phyloP scores from a whole-genome alignment of 192 early-diverging fungal genomes.

The Dissophora globulifera region DNA sequence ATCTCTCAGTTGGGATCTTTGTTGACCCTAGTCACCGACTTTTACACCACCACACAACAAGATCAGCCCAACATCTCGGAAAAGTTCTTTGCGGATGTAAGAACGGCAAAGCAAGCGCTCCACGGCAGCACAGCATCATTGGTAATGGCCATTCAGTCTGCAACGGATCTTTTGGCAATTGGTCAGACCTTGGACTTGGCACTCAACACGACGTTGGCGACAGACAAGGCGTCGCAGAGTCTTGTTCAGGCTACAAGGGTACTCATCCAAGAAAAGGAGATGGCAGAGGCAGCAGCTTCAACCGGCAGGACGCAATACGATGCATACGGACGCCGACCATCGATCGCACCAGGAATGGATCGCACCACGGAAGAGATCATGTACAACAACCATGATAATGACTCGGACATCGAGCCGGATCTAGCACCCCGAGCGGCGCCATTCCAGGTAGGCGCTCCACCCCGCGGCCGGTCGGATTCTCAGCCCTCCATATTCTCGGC shows the following conservation, averaged over 20 bases:
- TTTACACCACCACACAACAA: slow-evolving; percentile 18
- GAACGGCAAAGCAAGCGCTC: slow-evolving; percentile 68
- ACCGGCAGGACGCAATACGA: slow-evolving; percentile 16
- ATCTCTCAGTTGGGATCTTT: slow-evolving; percentile 55
- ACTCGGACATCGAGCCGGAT: slow-evolving; percentile 52
- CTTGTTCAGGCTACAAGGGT: slow-evolving; percentile 63
- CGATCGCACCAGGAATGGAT: slow-evolving; percentile 26
- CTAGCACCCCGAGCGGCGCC: slow-evolving; percentile 18
- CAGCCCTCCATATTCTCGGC: slow-evolving; percentile 45
- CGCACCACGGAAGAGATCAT: slow-evolving; percentile 35
- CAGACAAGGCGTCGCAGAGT: slow-evolving; percentile 69
- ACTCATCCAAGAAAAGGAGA: slow-evolving; percentile 67
- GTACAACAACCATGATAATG: slow-evolving; percentile 49
- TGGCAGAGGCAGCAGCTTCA: slow-evolving; percentile 34
- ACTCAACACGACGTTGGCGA: slow-evolving; percentile 57
- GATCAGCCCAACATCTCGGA: slow-evolving; percentile 26
- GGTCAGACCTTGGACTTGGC: slow-evolving; percentile 63
- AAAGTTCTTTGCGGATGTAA: slow-evolving; percentile 64
- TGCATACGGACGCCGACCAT: slow-evolving; percentile 22
- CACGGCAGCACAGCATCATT: slow-evolving; percentile 72
- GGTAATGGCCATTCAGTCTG: slow-evolving; percentile 66
- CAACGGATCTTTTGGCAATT: slow-evolving; percentile 69
- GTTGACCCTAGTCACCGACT: slow-evolving; percentile 53
- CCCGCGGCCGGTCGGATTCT: slow-evolving; percentile 39
- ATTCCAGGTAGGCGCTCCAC: background rate